phyloP scores from a whole-genome alignment of 768 basidiomycete genomes.

The Leccinum rimulosum region DNA sequence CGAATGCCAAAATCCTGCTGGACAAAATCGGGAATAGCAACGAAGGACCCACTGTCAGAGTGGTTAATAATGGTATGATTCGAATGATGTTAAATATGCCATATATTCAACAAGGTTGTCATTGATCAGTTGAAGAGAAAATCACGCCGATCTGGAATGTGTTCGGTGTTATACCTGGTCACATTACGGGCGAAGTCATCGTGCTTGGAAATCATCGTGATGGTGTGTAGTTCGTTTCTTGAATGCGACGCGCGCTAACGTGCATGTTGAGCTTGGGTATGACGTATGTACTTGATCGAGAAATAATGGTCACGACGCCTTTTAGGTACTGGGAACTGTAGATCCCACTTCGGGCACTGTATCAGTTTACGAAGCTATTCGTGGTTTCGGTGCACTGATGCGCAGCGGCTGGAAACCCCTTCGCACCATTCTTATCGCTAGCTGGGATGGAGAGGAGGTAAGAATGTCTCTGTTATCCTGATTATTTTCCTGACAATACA shows the following conservation, averaged over 20 bases:
- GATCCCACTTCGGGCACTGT: conserved; percentile 60
- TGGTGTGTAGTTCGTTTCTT: conserved; percentile 43
- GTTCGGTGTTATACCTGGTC: conserved; percentile 84
- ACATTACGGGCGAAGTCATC: conserved; percentile 81
- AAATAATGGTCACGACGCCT: too few species aligned
- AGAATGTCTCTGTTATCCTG: neutral
- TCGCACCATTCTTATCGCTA: conserved; percentile 70
- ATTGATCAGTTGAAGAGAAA: conserved; percentile 60
- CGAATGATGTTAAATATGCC: neutral
- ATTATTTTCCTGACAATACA: too few species aligned
- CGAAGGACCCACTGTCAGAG: conserved; percentile 40
- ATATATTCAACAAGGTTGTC: too few species aligned
- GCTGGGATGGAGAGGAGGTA: conserved; percentile 79
- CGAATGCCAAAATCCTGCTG: conserved; percentile 70
- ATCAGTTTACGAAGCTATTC: conserved; percentile 52
- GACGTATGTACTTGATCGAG: too few species aligned
- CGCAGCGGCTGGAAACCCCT: conserved; percentile 63
- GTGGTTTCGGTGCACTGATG: conserved; percentile 52
- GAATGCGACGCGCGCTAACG: too few species aligned
- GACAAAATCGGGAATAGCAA: conserved; percentile 40
- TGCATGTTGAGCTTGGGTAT: too few species aligned
- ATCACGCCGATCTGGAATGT: conserved; percentile 92
- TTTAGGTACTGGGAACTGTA: conserved; percentile 45
- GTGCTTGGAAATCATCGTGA: conserved; percentile 88
- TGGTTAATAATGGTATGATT: conserved; percentile 53